These are phyloP conservation scores for Pugionium cornutum DNA, from an alignment of 345 rosid species.

Conservation along the genomic window DNA sequence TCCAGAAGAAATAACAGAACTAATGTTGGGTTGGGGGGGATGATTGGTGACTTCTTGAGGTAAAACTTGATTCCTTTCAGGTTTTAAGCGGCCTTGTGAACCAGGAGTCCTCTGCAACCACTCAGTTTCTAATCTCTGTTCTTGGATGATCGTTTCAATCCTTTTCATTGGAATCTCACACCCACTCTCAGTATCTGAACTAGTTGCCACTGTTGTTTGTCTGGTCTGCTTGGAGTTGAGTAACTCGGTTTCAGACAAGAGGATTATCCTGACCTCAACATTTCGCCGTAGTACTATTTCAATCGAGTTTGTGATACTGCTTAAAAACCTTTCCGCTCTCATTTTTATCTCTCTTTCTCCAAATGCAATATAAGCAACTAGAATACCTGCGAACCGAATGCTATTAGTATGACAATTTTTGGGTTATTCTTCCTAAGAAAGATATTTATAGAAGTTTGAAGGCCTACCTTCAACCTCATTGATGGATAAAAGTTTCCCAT, in stretches of 20 bases:
- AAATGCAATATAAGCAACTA: slow-evolving; percentile 80
- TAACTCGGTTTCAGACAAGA: slow-evolving; percentile 54
- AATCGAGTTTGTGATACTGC: slow-evolving; percentile 89
- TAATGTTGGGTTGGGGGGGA: slow-evolving; percentile 45
- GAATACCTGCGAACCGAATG: slow-evolving; percentile 57
- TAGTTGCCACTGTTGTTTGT: slow-evolving; percentile 36
- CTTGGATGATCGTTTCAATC: slow-evolving; percentile 86
- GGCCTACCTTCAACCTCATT: slow-evolving; percentile 72
- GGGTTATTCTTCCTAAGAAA: not conserved
- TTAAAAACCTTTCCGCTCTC: slow-evolving; percentile 87
- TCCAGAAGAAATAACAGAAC: slow-evolving; percentile 48
- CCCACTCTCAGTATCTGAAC: slow-evolving; percentile 45
- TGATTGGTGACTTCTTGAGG: slow-evolving; percentile 66
- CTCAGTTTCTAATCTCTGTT: slow-evolving; percentile 87
- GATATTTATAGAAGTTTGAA: not conserved
- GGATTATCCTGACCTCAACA: slow-evolving; percentile 80
- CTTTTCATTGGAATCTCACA: slow-evolving; percentile 75
- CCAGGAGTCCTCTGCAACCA: slow-evolving; percentile 81
- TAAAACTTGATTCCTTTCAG: slow-evolving; percentile 82
- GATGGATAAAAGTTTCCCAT: slow-evolving; percentile 79
- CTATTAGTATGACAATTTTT: not conserved
- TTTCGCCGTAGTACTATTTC: slow-evolving; percentile 73
- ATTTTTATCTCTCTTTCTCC: slow-evolving; percentile 63
- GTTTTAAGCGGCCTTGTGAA: slow-evolving; percentile 59
- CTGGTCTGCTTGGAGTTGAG: slow-evolving; percentile 40